These are phyloP conservation scores for Solanum chacoense DNA, from an alignment of 305 asterid genomes.

Conservation along the genomic window DNA sequence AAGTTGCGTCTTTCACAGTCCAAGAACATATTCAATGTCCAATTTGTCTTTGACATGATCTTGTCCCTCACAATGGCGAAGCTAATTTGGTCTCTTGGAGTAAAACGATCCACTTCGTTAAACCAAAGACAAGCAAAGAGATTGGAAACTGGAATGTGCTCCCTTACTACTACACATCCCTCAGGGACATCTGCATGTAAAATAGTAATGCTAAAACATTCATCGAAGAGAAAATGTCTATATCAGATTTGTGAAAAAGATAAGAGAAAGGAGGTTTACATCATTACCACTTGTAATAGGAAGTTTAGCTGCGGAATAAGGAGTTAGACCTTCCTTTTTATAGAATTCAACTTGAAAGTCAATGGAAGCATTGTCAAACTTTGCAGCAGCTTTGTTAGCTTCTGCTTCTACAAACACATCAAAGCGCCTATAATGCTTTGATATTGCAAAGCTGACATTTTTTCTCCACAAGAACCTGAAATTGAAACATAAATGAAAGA, in stretches of 20 bases:
- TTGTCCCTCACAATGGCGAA: conserved; percentile 83
- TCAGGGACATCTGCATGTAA: conserved; percentile 75
- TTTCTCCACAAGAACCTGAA: conserved; percentile 82
- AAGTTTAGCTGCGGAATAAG: conserved; percentile 55
- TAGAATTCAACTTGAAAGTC: conserved; percentile 72
- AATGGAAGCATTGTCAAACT: conserved; percentile 69
- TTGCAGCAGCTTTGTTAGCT: conserved; percentile 74
- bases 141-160: conserved; percentile 70
- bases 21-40: conserved; percentile 73
- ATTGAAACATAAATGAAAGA: not conserved
- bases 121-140: conserved; percentile 92
- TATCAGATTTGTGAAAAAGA: not conserved
- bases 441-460: conserved; percentile 76
- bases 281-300: conserved; percentile 72
- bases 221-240: not conserved
- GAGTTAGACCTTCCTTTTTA: conserved; percentile 66
- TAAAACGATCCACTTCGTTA: conserved; percentile 82
- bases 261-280: not conserved
- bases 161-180: conserved; percentile 80
- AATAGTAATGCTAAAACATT: not conserved
- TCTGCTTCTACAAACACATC: conserved; percentile 85
- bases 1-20: conserved; percentile 92
- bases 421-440: conserved; percentile 76
- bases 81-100: conserved; percentile 87
- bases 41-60: conserved; percentile 59